Evolutionary conservation across 805 yeast genomes (phyloP).

Genomic region (Hanseniaspora meyeri): DNA sequence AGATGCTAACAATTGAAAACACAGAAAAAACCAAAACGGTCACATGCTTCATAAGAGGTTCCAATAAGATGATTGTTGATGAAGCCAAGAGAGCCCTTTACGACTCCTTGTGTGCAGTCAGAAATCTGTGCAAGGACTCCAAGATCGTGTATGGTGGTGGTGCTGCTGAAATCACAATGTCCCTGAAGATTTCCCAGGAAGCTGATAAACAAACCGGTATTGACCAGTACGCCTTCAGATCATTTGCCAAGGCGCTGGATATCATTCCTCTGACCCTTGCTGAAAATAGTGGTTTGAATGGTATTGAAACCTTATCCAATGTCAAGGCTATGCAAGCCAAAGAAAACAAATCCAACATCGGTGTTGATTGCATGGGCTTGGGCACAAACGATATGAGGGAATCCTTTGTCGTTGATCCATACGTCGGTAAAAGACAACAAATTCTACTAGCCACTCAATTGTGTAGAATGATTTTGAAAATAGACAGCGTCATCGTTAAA

Average conservation of each 20-base stretch:
- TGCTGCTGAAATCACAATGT: slow-evolving; percentile 90
- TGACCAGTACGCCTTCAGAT: slow-evolving; percentile 95
- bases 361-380: slow-evolving; percentile 86
- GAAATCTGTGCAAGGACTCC: slow-evolving; percentile 83
- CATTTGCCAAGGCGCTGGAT: slow-evolving; percentile 84
- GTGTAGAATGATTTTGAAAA: slow-evolving; percentile 94
- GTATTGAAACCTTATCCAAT: slow-evolving; percentile 76
- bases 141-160: slow-evolving; percentile 99
- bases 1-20: slow-evolving; percentile 89
- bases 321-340: slow-evolving; percentile 76
- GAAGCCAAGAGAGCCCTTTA: slow-evolving; percentile 94
- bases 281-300: slow-evolving; percentile 90
- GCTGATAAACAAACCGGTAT: slow-evolving; percentile 91
- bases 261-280: slow-evolving; percentile 88
- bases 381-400: slow-evolving; percentile 89
- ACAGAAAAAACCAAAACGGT: slow-evolving; percentile 57
- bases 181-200: slow-evolving; percentile 77
- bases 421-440: slow-evolving; percentile 95
- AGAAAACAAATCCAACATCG: slow-evolving; percentile 57
- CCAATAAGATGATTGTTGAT: slow-evolving; percentile 94
- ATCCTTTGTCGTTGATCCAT: slow-evolving; percentile 88
- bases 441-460: slow-evolving; percentile 89
- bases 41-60: slow-evolving; percentile 86
- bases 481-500: slow-evolving; percentile 87
- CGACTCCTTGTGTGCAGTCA: slow-evolving; percentile 92